A percentile compares a stretch with the other conserved stretches of the same genome.
phyloP scores from a whole-genome alignment of 2,329 filamentous ascomycete species.

The Sporothrix humicola region DNA sequence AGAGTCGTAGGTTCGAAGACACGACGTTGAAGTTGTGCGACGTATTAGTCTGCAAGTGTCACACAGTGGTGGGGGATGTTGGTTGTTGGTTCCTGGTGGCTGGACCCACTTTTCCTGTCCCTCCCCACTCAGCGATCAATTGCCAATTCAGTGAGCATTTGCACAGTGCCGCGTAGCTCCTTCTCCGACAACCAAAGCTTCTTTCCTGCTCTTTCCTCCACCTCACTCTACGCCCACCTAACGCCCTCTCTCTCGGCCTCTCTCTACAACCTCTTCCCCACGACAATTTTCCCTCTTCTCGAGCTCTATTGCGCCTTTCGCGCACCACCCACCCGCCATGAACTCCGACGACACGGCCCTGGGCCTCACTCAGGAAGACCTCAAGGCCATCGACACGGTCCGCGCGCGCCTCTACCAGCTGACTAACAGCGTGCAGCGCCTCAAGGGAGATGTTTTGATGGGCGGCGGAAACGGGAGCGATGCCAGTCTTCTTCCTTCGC shows the following conservation, averaged over 20 bases:
- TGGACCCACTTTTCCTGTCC: background rate
- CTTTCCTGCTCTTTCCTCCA: background rate
- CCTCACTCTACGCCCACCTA: background rate
- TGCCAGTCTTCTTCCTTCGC: conserved; percentile 66
- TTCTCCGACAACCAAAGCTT: background rate
- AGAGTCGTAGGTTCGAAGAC: background rate
- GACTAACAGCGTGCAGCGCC: conserved; percentile 68
- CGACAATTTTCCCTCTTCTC: background rate
- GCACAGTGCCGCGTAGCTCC: conserved; percentile 9
- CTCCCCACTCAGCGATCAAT: conserved; percentile 15
- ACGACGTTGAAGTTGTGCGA: background rate
- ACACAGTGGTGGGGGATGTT: background rate
- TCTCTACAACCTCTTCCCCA: background rate
- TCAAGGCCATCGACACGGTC: conserved; percentile 73
- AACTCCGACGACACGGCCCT: conserved; percentile 47
- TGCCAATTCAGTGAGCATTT: conserved; percentile 7
- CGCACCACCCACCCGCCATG: conserved; percentile 5
- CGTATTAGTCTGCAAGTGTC: background rate
- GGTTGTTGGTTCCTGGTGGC: background rate
- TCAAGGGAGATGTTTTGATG: conserved; percentile 65
- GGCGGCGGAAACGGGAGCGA: conserved; percentile 44
- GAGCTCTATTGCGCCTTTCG: too few relatives aligned
- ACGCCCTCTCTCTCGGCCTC: background rate
- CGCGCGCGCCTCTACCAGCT: conserved; percentile 72
- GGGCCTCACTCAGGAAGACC: conserved; percentile 62